A percentile compares a stretch with the other conserved stretches of the same genome.
phyloP scores from a whole-genome alignment of 2,329 filamentous ascomycete species.

The Hypoxylon sp. region DNA sequence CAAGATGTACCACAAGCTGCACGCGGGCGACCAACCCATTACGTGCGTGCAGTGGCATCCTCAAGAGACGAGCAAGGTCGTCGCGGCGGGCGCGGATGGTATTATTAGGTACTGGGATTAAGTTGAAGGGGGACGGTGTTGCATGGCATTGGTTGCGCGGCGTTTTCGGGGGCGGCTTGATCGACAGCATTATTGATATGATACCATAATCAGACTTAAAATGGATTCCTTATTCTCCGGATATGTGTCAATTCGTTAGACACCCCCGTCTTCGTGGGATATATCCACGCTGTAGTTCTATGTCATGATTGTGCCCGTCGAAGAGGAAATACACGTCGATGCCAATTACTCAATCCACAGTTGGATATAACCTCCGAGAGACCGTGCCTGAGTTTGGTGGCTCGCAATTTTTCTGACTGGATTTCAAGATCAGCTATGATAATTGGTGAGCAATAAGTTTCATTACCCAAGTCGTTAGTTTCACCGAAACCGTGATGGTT shows the following conservation, averaged over 20 bases:
- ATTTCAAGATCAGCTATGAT: not conserved
- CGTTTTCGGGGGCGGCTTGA: slow-evolving; percentile 25
- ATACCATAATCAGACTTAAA: slow-evolving; percentile 32
- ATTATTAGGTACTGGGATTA: slow-evolving; percentile 95
- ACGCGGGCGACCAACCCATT: slow-evolving; percentile 83
- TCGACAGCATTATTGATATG: slow-evolving; percentile 35
- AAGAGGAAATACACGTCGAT: too few species aligned
- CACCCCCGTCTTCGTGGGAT: not conserved
- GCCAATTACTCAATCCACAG: too few species aligned
- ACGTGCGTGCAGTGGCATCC: slow-evolving; percentile 96
- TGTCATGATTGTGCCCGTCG: too few species aligned
- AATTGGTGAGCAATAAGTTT: too few species aligned
- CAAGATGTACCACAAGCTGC: slow-evolving; percentile 98
- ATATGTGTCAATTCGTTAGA: not conserved
- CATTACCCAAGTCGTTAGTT: too few species aligned
- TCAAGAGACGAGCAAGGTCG: slow-evolving; percentile 95
- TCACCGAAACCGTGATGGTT: too few species aligned
- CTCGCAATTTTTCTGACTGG: too few species aligned
- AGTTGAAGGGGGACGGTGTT: not conserved
- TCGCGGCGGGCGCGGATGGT: slow-evolving; percentile 89
- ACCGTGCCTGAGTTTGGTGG: too few species aligned
- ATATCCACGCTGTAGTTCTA: not conserved
- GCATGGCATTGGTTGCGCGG: slow-evolving; percentile 24
- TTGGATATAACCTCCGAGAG: too few species aligned
- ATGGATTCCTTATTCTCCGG: slow-evolving; percentile 23